These are phyloP conservation scores for Pythium oligandrum DNA, from an alignment of 352 stramenopile species.

Conservation along the genomic window DNA sequence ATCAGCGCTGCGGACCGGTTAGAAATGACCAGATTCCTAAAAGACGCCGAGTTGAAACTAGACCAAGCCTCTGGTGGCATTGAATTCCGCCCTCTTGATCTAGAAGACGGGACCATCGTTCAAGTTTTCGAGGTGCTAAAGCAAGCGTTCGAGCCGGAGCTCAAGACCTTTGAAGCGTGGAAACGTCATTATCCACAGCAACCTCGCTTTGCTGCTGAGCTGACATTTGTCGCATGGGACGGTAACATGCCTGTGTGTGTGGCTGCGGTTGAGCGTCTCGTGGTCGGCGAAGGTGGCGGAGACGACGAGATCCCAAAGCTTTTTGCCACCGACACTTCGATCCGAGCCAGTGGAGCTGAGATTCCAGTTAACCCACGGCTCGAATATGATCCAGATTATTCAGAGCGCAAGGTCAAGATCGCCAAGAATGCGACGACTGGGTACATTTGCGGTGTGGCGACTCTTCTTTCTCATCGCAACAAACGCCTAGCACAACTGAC, in stretches of 20 bases:
- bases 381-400: slow-evolving; percentile 1
- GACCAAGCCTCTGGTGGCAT: too few species aligned
- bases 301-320: neutral
- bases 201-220: slow-evolving; percentile 12
- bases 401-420: slow-evolving; percentile 4
- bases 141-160: too few species aligned
- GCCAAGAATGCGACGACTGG: neutral
- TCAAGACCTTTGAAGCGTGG: slow-evolving; percentile 8
- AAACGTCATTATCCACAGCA: slow-evolving; percentile 14
- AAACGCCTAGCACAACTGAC: slow-evolving; percentile 1
- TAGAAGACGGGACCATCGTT: too few species aligned
- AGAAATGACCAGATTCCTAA: too few species aligned
- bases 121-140: too few species aligned
- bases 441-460: slow-evolving; percentile 12
- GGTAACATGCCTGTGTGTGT: neutral
- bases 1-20: too few species aligned
- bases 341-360: too few species aligned
- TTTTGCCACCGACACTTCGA: neutral
- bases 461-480: slow-evolving; percentile 1
- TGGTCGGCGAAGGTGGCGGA: slow-evolving; percentile 7
- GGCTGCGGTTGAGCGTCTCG: slow-evolving; percentile 3
- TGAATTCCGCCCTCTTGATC: too few species aligned
- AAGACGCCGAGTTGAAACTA: too few species aligned
- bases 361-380: neutral
- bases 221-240: slow-evolving; percentile 14